Percentiles rank a stretch among this genome's conserved stretches.
Evolutionary conservation across 257 asterid species (phyloP).

Genomic region (Forsythia viridissima): DNA sequence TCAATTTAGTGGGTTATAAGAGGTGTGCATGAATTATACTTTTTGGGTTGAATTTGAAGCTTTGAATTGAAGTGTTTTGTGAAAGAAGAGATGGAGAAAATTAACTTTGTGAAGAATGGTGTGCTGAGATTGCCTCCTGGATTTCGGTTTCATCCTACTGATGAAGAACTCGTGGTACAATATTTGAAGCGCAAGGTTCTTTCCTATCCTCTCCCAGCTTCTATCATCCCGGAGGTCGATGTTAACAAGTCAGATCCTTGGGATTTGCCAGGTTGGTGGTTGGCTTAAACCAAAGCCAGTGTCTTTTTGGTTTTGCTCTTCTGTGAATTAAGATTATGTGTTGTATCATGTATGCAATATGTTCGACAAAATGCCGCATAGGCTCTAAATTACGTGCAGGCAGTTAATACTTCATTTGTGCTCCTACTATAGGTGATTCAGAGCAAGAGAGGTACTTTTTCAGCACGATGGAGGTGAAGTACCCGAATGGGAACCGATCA

Average conservation of each 20-base stretch:
- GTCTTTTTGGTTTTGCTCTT: not conserved
- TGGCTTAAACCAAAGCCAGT: not conserved
- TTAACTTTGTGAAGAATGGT: conserved; percentile 54
- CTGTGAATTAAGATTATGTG: not conserved
- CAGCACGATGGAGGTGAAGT: conserved; percentile 55
- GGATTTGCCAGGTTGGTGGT: conserved; percentile 82
- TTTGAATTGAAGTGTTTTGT: not conserved
- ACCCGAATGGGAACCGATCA: conserved; percentile 55
- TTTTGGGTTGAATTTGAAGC: not conserved
- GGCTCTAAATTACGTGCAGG: not conserved
- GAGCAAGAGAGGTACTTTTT: conserved; percentile 64
- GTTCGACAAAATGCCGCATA: not conserved
- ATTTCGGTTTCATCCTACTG: conserved; percentile 87
- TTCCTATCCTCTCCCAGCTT: conserved; percentile 73
- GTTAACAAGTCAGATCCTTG: conserved; percentile 92
- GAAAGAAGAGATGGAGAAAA: conserved; percentile 46
- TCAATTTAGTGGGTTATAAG: not conserved
- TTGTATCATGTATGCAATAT: not conserved
- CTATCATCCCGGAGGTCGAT: conserved; percentile 70
- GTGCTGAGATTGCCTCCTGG: conserved; percentile 85
- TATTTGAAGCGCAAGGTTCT: conserved; percentile 82
- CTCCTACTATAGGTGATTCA: conserved; percentile 46
- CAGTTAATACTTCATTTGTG: too few species aligned
- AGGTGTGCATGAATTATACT: not conserved
- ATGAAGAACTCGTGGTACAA: conserved; percentile 86